phyloP scores from a whole-genome alignment of 805 yeast genomes.

The Monosporozyma aerobia region DNA sequence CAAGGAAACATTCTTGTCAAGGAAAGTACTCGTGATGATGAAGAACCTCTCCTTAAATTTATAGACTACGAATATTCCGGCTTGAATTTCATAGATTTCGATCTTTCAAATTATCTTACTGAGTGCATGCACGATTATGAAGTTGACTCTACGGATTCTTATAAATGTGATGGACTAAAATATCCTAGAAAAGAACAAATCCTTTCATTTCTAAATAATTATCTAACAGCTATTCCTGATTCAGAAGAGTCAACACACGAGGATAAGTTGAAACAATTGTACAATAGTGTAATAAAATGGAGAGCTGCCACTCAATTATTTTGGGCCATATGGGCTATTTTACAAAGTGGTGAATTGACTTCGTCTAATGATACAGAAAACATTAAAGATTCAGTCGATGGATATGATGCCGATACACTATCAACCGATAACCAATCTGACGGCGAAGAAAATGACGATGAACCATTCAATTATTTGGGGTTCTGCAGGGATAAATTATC shows the following conservation, averaged over 20 bases:
- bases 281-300: conserved; percentile 62
- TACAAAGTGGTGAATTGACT: conserved; percentile 48
- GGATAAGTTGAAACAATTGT: conserved; percentile 37
- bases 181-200: conserved; percentile 66
- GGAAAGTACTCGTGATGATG: conserved; percentile 37
- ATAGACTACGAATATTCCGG: conserved; percentile 94
- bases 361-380: conserved; percentile 17
- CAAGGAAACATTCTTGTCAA: conserved; percentile 74
- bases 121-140: conserved; percentile 96
- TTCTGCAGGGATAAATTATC: conserved; percentile 67
- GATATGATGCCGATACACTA: not conserved
- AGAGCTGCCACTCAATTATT: conserved; percentile 62
- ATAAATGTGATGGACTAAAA: conserved; percentile 35
- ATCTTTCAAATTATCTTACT: conserved; percentile 79
- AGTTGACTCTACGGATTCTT: conserved; percentile 32
- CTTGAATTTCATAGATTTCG: conserved; percentile 73
- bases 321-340: conserved; percentile 89
- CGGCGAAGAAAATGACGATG: conserved; percentile 37
- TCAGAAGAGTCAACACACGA: conserved; percentile 37
- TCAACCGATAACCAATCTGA: not conserved
- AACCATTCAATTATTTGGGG: conserved; percentile 56
- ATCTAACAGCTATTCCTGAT: conserved; percentile 20
- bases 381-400: conserved; percentile 13
- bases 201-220: conserved; percentile 55
- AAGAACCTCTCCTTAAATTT: conserved; percentile 51